Evolutionary conservation across 345 rosid species (phyloP), one percentile per base, ranked within the genome.

Genomic region (Hypericum androsaemum): DNA sequence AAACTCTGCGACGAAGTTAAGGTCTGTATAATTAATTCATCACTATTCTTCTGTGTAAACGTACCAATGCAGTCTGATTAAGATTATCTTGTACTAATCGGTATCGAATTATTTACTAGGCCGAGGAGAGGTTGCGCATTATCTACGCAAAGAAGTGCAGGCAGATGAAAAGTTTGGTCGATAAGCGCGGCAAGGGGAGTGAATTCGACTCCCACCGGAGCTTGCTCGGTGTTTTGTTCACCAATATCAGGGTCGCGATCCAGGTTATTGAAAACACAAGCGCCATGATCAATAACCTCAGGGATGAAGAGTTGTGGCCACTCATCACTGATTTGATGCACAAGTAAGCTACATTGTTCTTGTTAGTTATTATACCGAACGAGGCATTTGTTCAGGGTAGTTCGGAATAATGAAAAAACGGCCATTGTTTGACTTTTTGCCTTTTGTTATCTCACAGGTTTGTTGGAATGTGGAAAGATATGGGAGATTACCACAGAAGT

Each of bases 1-100:
- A 84, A 84, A 71, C 77, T 84, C 47, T 81, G 79, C 60, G 64
- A 62, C 54, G 86, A 84, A 67, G 94, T 84, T 12, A 84, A 81
- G 86, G 94, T 81, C 51, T 9, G 59, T 49, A 3, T 8, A 8
- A 35, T 53, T 65, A 39, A 38, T 36, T 41, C 47, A 44, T n/a
- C 15, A 16, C 6, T 8, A 6, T n/a, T 44, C 15, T 12, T 12
- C 47, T 6, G 0, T 12, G 8, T 0, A 6, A 45, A 32, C 10
- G 5, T 12, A 13, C 6, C 3, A 13, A n/a, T 52, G 2, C 3
- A 13, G 10, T 46, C 8, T 12, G 6, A 39, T 1, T 13, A 12
- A 32, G 10, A 14, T 22, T 10, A 8, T 14, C 8, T 28, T 50
- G 50, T 22, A 22, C 32, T 22, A 22, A 22, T 39, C 37, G 28